These are phyloP conservation scores for Monosporascus sp. DNA, from an alignment of 2,329 filamentous ascomycete species.

Conservation along the genomic window DNA sequence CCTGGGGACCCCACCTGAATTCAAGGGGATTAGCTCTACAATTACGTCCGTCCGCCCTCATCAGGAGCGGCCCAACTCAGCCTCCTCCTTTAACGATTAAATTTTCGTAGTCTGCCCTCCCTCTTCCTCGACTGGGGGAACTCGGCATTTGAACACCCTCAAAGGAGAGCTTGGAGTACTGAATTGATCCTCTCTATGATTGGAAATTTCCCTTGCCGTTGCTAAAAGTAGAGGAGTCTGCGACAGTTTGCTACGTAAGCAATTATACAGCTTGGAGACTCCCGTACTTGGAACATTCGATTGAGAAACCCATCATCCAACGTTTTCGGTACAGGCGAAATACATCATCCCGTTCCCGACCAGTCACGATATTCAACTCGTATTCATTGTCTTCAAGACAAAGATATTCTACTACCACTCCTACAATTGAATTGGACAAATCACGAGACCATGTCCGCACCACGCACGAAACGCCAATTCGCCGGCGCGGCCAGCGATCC, in stretches of 20 bases:
- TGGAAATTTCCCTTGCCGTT: background rate
- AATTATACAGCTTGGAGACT: background rate
- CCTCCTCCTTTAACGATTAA: background rate
- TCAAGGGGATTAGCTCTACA: too few species aligned
- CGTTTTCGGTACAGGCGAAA: too few species aligned
- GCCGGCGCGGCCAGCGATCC: slow-evolving; percentile 53
- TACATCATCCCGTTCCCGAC: too few species aligned
- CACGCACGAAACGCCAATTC: slow-evolving; percentile 56
- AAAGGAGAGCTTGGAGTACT: background rate
- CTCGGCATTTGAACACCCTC: too few species aligned
- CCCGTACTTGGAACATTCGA: background rate
- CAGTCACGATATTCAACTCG: too few species aligned
- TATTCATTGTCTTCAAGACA: too few species aligned
- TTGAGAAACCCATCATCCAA: too few species aligned
- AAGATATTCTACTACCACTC: slow-evolving; percentile 1
- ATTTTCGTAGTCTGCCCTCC: background rate
- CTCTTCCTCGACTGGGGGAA: background rate
- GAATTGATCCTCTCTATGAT: background rate
- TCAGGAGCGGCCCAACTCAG: background rate
- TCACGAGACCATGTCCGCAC: slow-evolving; percentile 40
- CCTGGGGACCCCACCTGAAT: too few species aligned
- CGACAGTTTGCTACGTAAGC: background rate
- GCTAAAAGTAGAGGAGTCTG: background rate
- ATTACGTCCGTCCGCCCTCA: too few species aligned
- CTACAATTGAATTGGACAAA: background rate